These are phyloP conservation scores for Cercospora sp. DNA, from an alignment of 2,329 filamentous ascomycete genomes.

Conservation along the genomic window DNA sequence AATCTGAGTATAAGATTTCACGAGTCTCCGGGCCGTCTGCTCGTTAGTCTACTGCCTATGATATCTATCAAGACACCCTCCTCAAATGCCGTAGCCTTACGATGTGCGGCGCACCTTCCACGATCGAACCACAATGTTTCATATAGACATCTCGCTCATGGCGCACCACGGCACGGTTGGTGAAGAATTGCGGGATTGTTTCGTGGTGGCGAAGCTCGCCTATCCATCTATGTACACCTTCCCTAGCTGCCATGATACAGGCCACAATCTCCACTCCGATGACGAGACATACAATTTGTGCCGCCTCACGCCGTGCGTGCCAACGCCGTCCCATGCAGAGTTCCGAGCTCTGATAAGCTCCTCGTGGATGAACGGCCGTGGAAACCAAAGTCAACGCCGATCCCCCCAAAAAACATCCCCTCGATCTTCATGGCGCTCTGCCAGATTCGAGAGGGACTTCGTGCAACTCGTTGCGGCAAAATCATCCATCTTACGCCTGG, in stretches of 20 bases:
- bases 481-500: slow-evolving; percentile 12
- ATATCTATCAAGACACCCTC: background rate
- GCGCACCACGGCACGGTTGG: background rate
- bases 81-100: background rate
- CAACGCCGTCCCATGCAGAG: background rate
- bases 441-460: background rate
- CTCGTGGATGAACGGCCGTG: background rate
- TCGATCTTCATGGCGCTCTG: background rate
- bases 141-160: background rate
- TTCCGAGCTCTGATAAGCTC: background rate
- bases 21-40: background rate
- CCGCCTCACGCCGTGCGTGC: background rate
- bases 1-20: too few relatives aligned
- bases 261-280: background rate
- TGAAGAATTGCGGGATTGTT: background rate
- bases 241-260: background rate
- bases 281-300: background rate
- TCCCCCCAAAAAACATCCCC: background rate
- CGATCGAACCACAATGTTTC: background rate
- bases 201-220: background rate
- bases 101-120: background rate
- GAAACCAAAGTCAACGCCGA: background rate
- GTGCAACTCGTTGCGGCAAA: background rate
- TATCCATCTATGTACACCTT: background rate
- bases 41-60: background rate